Evolutionary conservation across 345 rosid species (phyloP).

Genomic region (Arabis hirsuta): DNA sequence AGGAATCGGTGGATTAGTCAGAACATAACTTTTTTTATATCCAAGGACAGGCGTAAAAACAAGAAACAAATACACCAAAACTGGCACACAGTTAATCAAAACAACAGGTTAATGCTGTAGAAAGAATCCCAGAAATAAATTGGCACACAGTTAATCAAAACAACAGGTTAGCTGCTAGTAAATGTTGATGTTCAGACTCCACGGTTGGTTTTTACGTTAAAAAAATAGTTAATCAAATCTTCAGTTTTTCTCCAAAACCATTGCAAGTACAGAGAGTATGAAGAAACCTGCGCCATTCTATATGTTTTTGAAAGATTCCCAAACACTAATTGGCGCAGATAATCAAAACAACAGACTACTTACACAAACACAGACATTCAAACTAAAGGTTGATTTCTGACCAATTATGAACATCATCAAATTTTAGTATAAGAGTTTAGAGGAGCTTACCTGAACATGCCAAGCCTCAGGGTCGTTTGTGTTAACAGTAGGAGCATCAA

Average conservation of each 20-base stretch:
- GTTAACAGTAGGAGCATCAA: conserved; percentile 54
- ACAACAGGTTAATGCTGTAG: too few species aligned
- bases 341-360: neutral
- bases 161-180: too few species aligned
- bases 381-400: conserved; percentile 3
- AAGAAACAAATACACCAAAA: too few species aligned
- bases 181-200: too few species aligned
- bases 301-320: neutral
- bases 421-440: conserved; percentile 3
- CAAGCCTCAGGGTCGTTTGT: conserved; percentile 75
- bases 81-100: too few species aligned
- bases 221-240: conserved; percentile 12
- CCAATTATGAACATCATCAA: neutral
- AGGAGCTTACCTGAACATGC: conserved; percentile 83
- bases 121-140: too few species aligned
- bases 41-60: too few species aligned
- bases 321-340: neutral
- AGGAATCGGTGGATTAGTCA: too few species aligned
- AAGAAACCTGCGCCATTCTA: neutral
- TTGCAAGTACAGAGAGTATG: neutral
- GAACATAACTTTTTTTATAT: too few species aligned
- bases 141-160: too few species aligned
- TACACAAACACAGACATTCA: neutral
- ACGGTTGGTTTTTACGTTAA: too few species aligned
- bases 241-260: neutral